Percentiles rank a stretch among this genome's conserved stretches.
Evolutionary conservation across 768 basidiomycete genomes (phyloP).

Genomic region (Xerocomellus intermedius): DNA sequence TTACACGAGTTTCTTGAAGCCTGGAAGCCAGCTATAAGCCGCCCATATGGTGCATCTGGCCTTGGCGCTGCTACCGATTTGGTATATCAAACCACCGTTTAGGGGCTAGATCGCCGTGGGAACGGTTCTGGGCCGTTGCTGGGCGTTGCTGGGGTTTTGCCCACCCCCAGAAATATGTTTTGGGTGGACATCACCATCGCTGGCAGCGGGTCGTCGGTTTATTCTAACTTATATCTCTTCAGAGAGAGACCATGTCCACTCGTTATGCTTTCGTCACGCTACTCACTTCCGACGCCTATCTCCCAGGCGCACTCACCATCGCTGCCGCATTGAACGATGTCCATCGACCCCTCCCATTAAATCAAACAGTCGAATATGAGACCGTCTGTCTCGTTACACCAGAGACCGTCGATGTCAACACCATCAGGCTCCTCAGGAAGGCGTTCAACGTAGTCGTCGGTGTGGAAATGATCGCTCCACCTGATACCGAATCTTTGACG

Average conservation of each 20-base stretch:
- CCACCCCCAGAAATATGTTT: background rate
- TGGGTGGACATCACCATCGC: background rate
- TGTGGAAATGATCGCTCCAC: conserved; percentile 81
- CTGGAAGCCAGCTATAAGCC: too few species aligned
- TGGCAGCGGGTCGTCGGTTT: background rate
- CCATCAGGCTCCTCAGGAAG: conserved; percentile 75
- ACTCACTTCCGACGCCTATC: conserved; percentile 87
- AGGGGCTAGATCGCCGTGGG: too few species aligned
- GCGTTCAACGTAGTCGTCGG: conserved; percentile 86
- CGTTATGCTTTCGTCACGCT: conserved; percentile 88
- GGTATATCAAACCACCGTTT: too few species aligned
- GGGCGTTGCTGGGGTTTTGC: too few species aligned
- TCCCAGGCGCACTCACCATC: conserved; percentile 88
- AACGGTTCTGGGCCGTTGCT: too few species aligned
- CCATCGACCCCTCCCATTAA: conserved; percentile 44
- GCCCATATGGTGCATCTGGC: too few species aligned
- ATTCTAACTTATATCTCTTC: conserved; percentile 20
- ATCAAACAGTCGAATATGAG: conserved; percentile 53
- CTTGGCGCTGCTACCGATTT: too few species aligned
- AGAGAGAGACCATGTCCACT: conserved; percentile 47
- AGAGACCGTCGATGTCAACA: conserved; percentile 81
- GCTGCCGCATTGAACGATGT: conserved; percentile 82
- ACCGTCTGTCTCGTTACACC: conserved; percentile 94
- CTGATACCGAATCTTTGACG: conserved; percentile 62
- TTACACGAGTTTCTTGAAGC: too few species aligned